phyloP scores from a whole-genome alignment of 768 basidiomycete genomes.

The Lactarius sanguifluus region DNA sequence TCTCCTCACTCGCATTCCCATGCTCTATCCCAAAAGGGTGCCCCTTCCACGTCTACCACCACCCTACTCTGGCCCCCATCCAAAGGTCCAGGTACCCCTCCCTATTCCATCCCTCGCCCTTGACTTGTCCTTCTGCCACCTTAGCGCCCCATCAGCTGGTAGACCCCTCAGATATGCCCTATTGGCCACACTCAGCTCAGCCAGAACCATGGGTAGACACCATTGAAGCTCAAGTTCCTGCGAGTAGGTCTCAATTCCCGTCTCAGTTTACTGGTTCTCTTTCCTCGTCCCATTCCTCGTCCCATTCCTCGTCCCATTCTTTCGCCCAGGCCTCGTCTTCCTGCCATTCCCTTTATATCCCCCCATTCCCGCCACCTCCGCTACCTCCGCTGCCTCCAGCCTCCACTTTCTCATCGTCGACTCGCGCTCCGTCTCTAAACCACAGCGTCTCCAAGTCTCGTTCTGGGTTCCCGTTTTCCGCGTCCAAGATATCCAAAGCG shows the following conservation, averaged over 20 bases:
- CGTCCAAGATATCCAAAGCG: neutral
- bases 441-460: neutral
- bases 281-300: neutral
- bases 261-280: neutral
- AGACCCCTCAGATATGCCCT: neutral
- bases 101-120: neutral
- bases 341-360: neutral
- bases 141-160: neutral
- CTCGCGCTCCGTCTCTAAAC: neutral
- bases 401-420: neutral
- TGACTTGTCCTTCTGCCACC: neutral
- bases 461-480: conserved; percentile 13
- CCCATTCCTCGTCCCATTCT: neutral
- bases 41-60: conserved; percentile 2
- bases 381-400: neutral
- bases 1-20: neutral
- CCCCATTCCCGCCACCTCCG: neutral
- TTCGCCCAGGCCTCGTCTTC: neutral
- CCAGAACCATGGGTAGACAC: neutral
- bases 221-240: neutral
- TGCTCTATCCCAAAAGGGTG: neutral
- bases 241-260: neutral
- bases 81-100: neutral
- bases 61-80: conserved; percentile 1
- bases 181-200: neutral